Evolutionary conservation across 2,329 filamentous ascomycete species (phyloP), one percentile per base, ranked within the genome.

Genomic region (Xylaria sp.): DNA sequence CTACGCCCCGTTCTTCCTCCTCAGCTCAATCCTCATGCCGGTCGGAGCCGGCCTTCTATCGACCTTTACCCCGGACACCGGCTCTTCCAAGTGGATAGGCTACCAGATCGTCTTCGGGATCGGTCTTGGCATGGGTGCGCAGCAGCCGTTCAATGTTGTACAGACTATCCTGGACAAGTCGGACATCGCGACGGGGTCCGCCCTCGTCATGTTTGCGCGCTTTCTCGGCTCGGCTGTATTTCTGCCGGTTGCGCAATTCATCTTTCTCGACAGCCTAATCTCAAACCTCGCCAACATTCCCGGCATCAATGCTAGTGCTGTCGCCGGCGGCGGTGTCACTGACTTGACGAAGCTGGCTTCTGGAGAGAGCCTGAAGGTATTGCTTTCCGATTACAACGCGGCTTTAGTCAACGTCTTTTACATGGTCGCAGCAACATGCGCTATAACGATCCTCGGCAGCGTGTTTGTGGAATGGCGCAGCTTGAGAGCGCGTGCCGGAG

Each of bases 41-140:
- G 56, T 69, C 39, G 68, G 65, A n/a, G 57, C 66, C 3, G 66
- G 67, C 19, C 60, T 71, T 7, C 44, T 70, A 7, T 53, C 62
- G 2, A 69, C 67, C 8, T 60, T 69, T 29, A 45, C 42, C 1
- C 48, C 51, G 9, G 13, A 43, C 22, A 63, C 54, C 7, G 47
- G 39, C 4, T 49, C 53, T 13, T 45, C 52, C 3, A 45, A 59
- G 5, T 70, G 66, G 66, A 66, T 69, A 17, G 67, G 68, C n/a
- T 70, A 67, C 41, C 68, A 69, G 48, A 53, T 67, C 38, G 38
- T 71, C 13, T 59, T 62, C 26, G 68, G 69, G 22, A 39, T 69
- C 20, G 67, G 69, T 16, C 48, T 62, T 9, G 69, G 69, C n/a
- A 48, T 62, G 24, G 65, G 66, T n/a, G 51, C 61, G 24, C 66